phyloP scores from a whole-genome alignment of 108 stramenopile species.

The Skeletonema costatum region DNA sequence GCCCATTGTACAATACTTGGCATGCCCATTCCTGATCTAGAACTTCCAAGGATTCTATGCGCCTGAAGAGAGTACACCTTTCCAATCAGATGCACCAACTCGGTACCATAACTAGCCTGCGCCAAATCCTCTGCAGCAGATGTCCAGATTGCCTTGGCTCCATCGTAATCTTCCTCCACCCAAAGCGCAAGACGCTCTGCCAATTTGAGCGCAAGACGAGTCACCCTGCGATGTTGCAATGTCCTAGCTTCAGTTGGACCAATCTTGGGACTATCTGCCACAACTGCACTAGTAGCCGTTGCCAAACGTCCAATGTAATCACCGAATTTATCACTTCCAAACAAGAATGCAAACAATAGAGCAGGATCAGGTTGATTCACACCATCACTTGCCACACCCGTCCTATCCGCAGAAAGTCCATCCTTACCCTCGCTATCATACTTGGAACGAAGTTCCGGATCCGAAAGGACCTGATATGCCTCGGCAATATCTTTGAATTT shows the following conservation, averaged over 20 bases:
- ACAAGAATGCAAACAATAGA: constrained; percentile 74
- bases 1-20: constrained; percentile 74
- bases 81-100: constrained; percentile 68
- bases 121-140: constrained; percentile 54
- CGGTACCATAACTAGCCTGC: constrained; percentile 61
- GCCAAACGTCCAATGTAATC: constrained; percentile 69
- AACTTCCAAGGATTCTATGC: constrained; percentile 68
- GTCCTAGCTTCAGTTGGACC: constrained; percentile 48
- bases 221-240: constrained; percentile 59
- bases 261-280: constrained; percentile 63
- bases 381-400: constrained; percentile 28
- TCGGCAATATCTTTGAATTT: constrained; percentile 83
- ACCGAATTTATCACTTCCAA: constrained; percentile 77
- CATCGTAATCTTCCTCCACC: constrained; percentile 56
- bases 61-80: constrained; percentile 68
- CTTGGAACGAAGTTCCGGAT: constrained; percentile 61
- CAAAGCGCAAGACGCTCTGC: constrained; percentile 60
- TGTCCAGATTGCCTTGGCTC: constrained; percentile 51
- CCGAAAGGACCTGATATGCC: constrained; percentile 83
- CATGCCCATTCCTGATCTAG: constrained; percentile 60
- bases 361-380: constrained; percentile 53
- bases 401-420: constrained; percentile 65
- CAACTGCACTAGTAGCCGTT: constrained; percentile 69
- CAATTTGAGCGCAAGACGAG: constrained; percentile 68
- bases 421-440: constrained; percentile 70